Evolutionary conservation across 2,329 filamentous ascomycete species (phyloP).

Genomic region (Diaporthe citrichinensis): DNA sequence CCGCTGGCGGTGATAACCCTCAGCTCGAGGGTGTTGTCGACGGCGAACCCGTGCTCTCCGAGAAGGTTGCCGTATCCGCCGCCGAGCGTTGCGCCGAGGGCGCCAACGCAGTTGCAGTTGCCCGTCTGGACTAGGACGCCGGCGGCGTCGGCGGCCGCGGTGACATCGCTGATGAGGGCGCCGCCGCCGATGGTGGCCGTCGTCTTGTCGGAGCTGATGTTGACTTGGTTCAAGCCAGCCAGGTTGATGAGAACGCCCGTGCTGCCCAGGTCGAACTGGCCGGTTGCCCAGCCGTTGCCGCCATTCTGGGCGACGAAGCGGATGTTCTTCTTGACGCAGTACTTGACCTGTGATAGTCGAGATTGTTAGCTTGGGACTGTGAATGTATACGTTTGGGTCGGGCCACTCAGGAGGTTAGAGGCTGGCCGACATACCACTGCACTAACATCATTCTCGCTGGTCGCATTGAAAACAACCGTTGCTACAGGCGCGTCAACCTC

Average conservation of each 20-base stretch:
- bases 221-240: constrained; percentile 44
- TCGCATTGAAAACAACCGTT: constrained; percentile 7
- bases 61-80: constrained; percentile 42
- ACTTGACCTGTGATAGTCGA: constrained; percentile 1
- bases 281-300: constrained; percentile 45
- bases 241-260: constrained; percentile 46
- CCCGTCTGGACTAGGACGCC: constrained; percentile 43
- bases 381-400: too few relatives aligned
- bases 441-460: constrained; percentile 12
- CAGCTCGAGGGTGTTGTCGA: constrained; percentile 33
- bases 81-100: constrained; percentile 44
- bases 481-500: constrained; percentile 5
- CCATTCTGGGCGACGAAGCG: constrained; percentile 46
- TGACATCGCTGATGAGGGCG: constrained; percentile 44
- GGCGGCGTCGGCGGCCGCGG: constrained; percentile 44
- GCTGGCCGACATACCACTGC: neutral
- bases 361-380: neutral
- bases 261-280: constrained; percentile 42
- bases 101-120: constrained; percentile 37
- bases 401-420: neutral
- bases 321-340: constrained; percentile 38
- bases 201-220: constrained; percentile 44
- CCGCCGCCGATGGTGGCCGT: constrained; percentile 47
- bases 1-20: constrained; percentile 23
- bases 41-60: constrained; percentile 23